A percentile compares a stretch with the other conserved stretches of the same genome.
These are phyloP conservation scores for Neofusicoccum sp. DNA, from an alignment of 2,329 filamentous ascomycete species.

Conservation along the genomic window DNA sequence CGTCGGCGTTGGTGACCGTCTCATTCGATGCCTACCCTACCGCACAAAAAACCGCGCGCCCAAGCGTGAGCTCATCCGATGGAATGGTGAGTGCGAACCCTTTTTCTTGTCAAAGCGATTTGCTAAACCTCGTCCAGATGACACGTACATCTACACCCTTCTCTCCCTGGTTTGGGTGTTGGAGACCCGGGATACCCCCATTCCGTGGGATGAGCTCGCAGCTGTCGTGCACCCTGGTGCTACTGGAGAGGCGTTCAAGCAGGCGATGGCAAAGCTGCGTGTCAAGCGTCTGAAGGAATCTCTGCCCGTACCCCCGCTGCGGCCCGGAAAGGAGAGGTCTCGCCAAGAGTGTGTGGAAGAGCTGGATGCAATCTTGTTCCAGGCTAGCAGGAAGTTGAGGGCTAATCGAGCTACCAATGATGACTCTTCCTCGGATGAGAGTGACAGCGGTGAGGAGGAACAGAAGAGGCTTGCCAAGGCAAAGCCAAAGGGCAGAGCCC, in stretches of 20 bases:
- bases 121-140: neutral
- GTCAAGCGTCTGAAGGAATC: neutral
- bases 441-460: too few species aligned
- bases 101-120: neutral
- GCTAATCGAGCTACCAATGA: neutral
- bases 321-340: conserved; percentile 1
- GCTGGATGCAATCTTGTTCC: neutral
- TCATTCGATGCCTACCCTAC: conserved; percentile 1
- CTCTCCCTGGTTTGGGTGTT: neutral
- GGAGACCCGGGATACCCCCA: neutral
- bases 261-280: conserved; percentile 6
- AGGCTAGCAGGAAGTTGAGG: neutral
- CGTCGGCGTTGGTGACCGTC: neutral
- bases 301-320: conserved; percentile 2
- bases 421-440: too few species aligned
- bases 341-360: neutral
- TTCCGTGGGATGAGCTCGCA: conserved; percentile 10
- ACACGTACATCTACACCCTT: neutral
- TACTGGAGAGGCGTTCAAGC: conserved; percentile 18
- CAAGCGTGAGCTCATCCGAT: conserved; percentile 13
- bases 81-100: neutral
- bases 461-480: too few species aligned
- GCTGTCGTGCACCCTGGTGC: conserved; percentile 16
- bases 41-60: neutral
- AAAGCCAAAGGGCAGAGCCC: too few species aligned